Evolutionary conservation across 73 alveolate genomes (phyloP), one percentile per base, ranked within the genome.

Genomic region (Blepharisma japonicum): DNA sequence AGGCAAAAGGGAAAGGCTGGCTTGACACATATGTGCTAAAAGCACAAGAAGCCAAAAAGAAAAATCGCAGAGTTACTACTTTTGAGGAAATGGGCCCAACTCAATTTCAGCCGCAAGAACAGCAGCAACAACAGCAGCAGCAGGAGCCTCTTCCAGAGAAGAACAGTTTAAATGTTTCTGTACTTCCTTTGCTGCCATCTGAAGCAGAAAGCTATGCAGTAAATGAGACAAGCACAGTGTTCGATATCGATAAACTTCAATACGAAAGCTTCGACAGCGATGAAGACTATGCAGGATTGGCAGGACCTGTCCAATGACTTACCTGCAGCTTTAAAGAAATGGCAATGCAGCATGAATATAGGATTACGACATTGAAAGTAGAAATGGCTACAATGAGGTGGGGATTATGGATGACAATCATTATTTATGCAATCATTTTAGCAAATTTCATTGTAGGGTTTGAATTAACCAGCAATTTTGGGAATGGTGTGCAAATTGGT

Each of bases 1-100:
- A 78, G 23, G 88, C 88, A 5, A 81, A 81, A 53, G 80, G 80
- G 25, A 70, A 70, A 70, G 80, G 80, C 5, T 14, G 14, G 80
- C 80, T 70, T 39, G 80, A 70, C 42, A 70, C 80, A 14, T 70
- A 9, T 39, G 81, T 55, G 2, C 9, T 8, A 45, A 54, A 85
- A 80, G 56, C 47, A 55, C 83, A 80, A 9, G 27, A 45, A 39
- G n/a, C 32, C 14, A 70, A 21, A 45, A 70, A 54, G 14, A 70
- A 70, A 25, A 45, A 18, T 70, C 11, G 56, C 0, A 54, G 27
- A 4, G 11, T 70, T 4, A 45, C 56, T 11, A 70, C 74, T 61
- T 61, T 61, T 18, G 66, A 70, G 2, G 55, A 45, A 70, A 45
- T 70, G 66, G 42, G 42, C 42, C 42, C 42, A 1, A 32, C 42